Percentiles rank a stretch among this genome's conserved stretches.
Evolutionary conservation across 1,284 basidiomycete genomes (phyloP).

Genomic region (Psilocybe mexicana): DNA sequence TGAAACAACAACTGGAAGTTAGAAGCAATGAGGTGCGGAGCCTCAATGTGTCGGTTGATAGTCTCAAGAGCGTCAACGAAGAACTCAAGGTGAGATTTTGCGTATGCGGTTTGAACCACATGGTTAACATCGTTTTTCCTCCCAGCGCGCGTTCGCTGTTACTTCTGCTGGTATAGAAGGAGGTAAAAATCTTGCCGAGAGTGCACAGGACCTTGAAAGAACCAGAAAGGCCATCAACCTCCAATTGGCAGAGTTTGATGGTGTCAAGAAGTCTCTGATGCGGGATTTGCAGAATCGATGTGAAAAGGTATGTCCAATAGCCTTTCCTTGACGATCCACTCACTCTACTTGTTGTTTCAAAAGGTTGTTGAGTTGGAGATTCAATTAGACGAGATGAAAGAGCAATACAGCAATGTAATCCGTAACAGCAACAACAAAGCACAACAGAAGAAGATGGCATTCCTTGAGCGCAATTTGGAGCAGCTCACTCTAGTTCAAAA

Average conservation of each 20-base stretch:
- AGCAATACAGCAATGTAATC: slow-evolving; percentile 99
- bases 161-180: slow-evolving; percentile 96
- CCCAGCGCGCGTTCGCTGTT: slow-evolving; percentile 91
- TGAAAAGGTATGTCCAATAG: slow-evolving; percentile 75
- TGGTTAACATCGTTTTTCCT: slow-evolving; percentile 10
- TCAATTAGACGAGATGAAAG: slow-evolving; percentile 97
- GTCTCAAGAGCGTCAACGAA: slow-evolving; percentile 95
- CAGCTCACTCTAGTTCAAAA: slow-evolving; percentile 96
- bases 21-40: slow-evolving; percentile 85
- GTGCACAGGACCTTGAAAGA: slow-evolving; percentile 95
- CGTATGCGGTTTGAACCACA: not conserved
- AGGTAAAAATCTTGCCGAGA: slow-evolving; percentile 94
- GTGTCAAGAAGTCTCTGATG: slow-evolving; percentile 98
- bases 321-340: slow-evolving; percentile 6
- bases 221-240: slow-evolving; percentile 96
- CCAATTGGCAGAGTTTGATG: slow-evolving; percentile 97
- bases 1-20: slow-evolving; percentile 91
- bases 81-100: slow-evolving; percentile 84
- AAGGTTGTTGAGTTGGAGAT: slow-evolving; percentile 99
- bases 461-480: slow-evolving; percentile 96
- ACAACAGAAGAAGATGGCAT: slow-evolving; percentile 99
- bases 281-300: slow-evolving; percentile 98
- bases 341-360: slow-evolving; percentile 18
- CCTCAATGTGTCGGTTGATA: slow-evolving; percentile 87
- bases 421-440: slow-evolving; percentile 97